Evolutionary conservation across 1,284 basidiomycete genomes (phyloP).

Genomic region (Trichosporon sp.): DNA sequence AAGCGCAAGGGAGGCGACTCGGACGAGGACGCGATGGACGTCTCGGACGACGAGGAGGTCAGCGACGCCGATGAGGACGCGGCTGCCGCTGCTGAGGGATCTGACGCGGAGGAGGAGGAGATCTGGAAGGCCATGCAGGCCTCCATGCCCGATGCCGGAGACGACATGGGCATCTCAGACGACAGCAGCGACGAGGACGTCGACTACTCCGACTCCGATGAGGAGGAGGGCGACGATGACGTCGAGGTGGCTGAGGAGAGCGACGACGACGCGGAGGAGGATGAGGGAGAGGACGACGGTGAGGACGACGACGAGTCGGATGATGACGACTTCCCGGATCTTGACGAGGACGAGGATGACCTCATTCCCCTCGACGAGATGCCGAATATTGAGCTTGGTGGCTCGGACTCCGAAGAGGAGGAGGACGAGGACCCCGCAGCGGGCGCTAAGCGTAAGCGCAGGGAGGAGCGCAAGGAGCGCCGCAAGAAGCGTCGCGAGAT

Average conservation of each 20-base stretch:
- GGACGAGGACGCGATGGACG: constrained; percentile 18
- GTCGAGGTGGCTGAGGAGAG: constrained; percentile 28
- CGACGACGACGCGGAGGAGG: constrained; percentile 33
- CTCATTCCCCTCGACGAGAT: constrained; percentile 44
- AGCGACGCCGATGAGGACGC: constrained; percentile 26
- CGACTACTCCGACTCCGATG: constrained; percentile 53
- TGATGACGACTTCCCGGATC: constrained; percentile 28
- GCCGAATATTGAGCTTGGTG: constrained; percentile 45
- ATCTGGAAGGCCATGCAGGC: constrained; percentile 89
- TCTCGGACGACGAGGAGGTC: constrained; percentile 22
- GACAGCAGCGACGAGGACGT: constrained; percentile 55
- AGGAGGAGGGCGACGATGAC: constrained; percentile 49
- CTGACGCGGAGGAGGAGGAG: constrained; percentile 58
- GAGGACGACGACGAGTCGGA: constrained; percentile 21
- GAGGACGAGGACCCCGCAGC: constrained; percentile 54
- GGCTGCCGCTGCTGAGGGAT: constrained; percentile 39
- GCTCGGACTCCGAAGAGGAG: constrained; percentile 35
- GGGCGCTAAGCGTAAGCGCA: constrained; percentile 51
- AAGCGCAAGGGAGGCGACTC: constrained; percentile 35
- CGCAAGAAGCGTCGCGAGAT: constrained; percentile 66
- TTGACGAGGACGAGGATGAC: constrained; percentile 49
- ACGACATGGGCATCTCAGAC: constrained; percentile 59
- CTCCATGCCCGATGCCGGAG: constrained; percentile 58
- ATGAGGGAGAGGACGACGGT: constrained; percentile 19
- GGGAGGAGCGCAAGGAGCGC: constrained; percentile 51